phyloP scores from a whole-genome alignment of 192 early-diverging fungal genomes.

The Podila epicladia region DNA sequence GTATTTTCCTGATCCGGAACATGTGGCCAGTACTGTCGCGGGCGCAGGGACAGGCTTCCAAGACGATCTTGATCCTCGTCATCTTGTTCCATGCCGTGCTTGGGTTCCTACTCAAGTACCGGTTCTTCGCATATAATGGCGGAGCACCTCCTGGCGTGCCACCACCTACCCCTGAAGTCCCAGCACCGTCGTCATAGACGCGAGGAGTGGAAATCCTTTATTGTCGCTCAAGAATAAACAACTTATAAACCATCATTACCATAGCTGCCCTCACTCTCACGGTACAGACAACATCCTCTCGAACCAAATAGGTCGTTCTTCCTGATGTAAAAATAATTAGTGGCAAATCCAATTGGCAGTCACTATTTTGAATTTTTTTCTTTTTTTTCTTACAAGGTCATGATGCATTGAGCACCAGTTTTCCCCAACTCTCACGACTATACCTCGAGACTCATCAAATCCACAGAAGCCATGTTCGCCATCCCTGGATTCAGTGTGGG shows the following conservation, averaged over 20 bases:
- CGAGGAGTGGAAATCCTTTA: too few species aligned
- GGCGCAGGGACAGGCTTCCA: slow-evolving; percentile 74
- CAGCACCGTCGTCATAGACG: slow-evolving; percentile 4
- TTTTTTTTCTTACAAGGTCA: background rate
- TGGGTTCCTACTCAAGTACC: slow-evolving; percentile 82
- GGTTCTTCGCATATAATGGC: slow-evolving; percentile 80
- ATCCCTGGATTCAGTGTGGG: slow-evolving; percentile 50
- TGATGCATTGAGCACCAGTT: background rate
- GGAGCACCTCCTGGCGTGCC: background rate
- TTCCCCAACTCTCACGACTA: background rate
- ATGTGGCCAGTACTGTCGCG: slow-evolving; percentile 71
- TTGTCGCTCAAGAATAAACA: too few species aligned
- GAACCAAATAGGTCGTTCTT: too few species aligned
- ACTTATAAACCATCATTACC: too few species aligned
- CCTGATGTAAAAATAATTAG: too few species aligned
- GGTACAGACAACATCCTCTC: too few species aligned
- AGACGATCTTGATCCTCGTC: slow-evolving; percentile 74
- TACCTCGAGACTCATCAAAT: background rate
- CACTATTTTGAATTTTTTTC: slow-evolving; percentile 15
- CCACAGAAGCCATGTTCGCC: slow-evolving; percentile 29
- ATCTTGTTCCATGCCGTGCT: slow-evolving; percentile 73
- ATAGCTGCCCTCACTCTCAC: too few species aligned
- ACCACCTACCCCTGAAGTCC: background rate
- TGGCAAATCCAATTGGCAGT: background rate
- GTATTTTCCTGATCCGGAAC: slow-evolving; percentile 70